Evolutionary conservation across 352 stramenopile genomes (phyloP).

Genomic region (Phytopythium cucurbitacearum): DNA sequence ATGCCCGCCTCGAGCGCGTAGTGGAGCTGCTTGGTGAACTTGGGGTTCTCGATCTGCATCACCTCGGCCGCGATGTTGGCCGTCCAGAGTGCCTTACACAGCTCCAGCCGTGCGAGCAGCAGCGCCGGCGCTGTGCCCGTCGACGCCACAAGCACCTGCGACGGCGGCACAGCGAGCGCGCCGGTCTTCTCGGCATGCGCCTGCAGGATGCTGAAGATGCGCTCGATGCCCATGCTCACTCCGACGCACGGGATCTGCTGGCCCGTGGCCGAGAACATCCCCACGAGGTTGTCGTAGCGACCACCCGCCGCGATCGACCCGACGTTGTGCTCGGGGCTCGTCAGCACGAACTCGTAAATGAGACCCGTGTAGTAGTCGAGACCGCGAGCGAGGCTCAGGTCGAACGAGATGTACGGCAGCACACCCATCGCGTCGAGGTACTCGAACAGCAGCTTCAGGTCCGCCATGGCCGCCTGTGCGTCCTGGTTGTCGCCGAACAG

Average conservation of each 20-base stretch:
- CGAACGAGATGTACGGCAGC: slow-evolving; percentile 93
- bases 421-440: slow-evolving; percentile 98
- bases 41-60: slow-evolving; percentile 94
- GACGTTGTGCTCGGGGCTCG: slow-evolving; percentile 86
- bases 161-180: slow-evolving; percentile 24
- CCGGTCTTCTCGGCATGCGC: slow-evolving; percentile 76
- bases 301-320: slow-evolving; percentile 97
- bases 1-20: slow-evolving; percentile 94
- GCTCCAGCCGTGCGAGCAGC: slow-evolving; percentile 55
- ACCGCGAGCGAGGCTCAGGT: slow-evolving; percentile 95
- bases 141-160: slow-evolving; percentile 94
- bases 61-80: slow-evolving; percentile 95
- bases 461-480: slow-evolving; percentile 83
- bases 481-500: slow-evolving; percentile 91
- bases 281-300: slow-evolving; percentile 98
- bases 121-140: slow-evolving; percentile 56
- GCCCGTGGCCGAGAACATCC: slow-evolving; percentile 94
- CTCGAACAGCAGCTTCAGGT: slow-evolving; percentile 94
- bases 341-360: slow-evolving; percentile 99
- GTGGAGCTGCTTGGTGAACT: slow-evolving; percentile 97
- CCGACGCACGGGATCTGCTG: slow-evolving; percentile 97
- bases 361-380: slow-evolving; percentile 99
- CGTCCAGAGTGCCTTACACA: slow-evolving; percentile 84
- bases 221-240: slow-evolving; percentile 98
- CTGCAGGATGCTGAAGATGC: slow-evolving; percentile 98